Conservation (phyloP, 805 yeast species). For the Diddensiella caesifluorescens region DNA sequence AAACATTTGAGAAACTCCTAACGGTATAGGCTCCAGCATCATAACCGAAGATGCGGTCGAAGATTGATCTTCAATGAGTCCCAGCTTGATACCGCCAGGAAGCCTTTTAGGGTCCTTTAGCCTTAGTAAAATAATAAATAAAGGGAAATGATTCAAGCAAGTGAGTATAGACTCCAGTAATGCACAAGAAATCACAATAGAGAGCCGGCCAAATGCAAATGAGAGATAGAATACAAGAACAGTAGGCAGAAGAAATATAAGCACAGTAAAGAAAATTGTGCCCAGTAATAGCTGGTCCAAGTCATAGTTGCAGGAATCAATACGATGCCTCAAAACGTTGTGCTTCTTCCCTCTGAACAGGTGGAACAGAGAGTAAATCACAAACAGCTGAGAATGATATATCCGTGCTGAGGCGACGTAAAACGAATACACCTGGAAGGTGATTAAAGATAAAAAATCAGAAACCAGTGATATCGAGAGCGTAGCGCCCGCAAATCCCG, state of each 20-base stretch:
- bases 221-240: slow-evolving; percentile 75
- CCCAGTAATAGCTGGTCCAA: slow-evolving; percentile 85
- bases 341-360: slow-evolving; percentile 85
- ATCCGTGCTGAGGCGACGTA: slow-evolving; percentile 74
- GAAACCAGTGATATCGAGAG: slow-evolving; percentile 59
- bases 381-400: slow-evolving; percentile 66
- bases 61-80: background rate
- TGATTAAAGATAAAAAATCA: slow-evolving; percentile 58
- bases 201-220: slow-evolving; percentile 57
- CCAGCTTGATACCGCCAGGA: slow-evolving; percentile 49
- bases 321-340: slow-evolving; percentile 76
- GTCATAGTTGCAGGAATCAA: slow-evolving; percentile 79
- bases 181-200: slow-evolving; percentile 45
- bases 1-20: slow-evolving; percentile 43
- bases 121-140: slow-evolving; percentile 74
- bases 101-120: slow-evolving; percentile 69
- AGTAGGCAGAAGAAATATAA: slow-evolving; percentile 79
- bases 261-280: slow-evolving; percentile 76
- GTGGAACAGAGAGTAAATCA: slow-evolving; percentile 68
- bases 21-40: slow-evolving; percentile 40
- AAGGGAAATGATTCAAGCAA: slow-evolving; percentile 74
- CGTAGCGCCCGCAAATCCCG: slow-evolving; percentile 58
- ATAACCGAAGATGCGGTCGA: slow-evolving; percentile 17
- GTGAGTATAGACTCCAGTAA: slow-evolving; percentile 56
- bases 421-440: slow-evolving; percentile 71